These are phyloP conservation scores for Alternaria triticimaculans DNA, from an alignment of 2,329 filamentous ascomycete genomes.

Conservation along the genomic window DNA sequence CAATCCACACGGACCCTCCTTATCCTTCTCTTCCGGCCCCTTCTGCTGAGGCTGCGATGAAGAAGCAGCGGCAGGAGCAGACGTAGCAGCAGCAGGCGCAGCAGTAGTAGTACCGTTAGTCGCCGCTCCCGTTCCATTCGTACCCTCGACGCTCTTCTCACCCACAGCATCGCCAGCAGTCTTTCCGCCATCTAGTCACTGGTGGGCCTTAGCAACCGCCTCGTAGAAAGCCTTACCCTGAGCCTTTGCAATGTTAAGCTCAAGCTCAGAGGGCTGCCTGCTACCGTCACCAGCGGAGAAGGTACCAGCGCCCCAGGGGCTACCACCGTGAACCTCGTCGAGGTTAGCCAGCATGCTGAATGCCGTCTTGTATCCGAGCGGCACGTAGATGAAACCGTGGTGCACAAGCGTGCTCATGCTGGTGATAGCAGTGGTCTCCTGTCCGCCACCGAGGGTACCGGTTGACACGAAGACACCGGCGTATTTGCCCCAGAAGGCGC, in stretches of 20 bases:
- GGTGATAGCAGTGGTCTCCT: constrained; percentile 84
- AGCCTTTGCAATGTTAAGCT: constrained; percentile 78
- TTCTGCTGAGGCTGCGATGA: constrained; percentile 35
- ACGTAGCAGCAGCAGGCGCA: constrained; percentile 31
- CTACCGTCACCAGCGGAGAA: constrained; percentile 81
- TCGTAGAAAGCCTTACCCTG: constrained; percentile 90
- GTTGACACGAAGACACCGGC: constrained; percentile 91
- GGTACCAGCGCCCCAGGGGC: constrained; percentile 92
- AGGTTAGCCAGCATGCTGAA: constrained; percentile 70
- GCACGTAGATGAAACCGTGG: constrained; percentile 97
- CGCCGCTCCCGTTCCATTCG: constrained; percentile 19
- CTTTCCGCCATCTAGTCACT: constrained; percentile 75
- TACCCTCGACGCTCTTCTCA: constrained; percentile 10
- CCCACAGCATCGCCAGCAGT: constrained; percentile 1
- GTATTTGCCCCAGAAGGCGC: constrained; percentile 84
- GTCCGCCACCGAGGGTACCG: constrained; percentile 81
- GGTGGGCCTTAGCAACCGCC: constrained; percentile 72
- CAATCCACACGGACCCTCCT: constrained; percentile 77
- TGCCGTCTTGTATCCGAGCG: constrained; percentile 84
- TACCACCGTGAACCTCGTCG: constrained; percentile 82
- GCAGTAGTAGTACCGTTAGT: constrained; percentile 21
- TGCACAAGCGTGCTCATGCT: constrained; percentile 86
- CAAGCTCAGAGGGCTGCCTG: constrained; percentile 76
- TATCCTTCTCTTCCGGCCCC: constrained; percentile 49
- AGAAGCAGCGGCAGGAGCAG: constrained; percentile 23